Evolutionary conservation across 148 eudicot genomes (phyloP).

Genomic region (Camellia sinensis): DNA sequence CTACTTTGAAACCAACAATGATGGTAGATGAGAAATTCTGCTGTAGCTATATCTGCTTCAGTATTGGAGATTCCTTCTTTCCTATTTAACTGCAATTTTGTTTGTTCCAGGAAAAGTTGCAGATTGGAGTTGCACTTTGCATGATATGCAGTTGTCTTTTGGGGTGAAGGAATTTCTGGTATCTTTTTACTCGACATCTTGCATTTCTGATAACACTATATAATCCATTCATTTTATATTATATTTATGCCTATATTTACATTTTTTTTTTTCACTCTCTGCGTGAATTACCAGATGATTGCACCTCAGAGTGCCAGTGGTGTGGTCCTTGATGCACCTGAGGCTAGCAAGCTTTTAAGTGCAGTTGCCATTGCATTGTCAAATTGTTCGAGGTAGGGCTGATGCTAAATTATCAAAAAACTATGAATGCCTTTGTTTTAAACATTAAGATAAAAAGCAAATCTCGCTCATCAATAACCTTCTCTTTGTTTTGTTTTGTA

Average conservation of each 20-base stretch:
- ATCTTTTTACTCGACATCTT: conserved; percentile 13
- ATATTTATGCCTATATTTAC: background rate
- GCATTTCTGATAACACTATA: background rate
- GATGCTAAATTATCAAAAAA: conserved; percentile 7
- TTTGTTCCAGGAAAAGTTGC: conserved; percentile 46
- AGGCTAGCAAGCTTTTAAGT: conserved; percentile 97
- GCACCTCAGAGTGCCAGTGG: conserved; percentile 96
- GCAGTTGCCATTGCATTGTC: conserved; percentile 96
- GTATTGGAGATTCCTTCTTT: background rate
- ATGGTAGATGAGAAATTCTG: conserved; percentile 33
- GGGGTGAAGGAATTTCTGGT: conserved; percentile 94
- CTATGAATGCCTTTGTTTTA: background rate
- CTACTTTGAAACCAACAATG: conserved; percentile 56
- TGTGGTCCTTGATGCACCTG: conserved; percentile 89
- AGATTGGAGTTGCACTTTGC: conserved; percentile 64
- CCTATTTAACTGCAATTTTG: background rate
- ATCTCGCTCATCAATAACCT: background rate
- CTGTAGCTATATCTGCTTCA: conserved; percentile 4
- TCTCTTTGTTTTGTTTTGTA: too few relatives aligned
- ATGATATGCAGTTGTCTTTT: conserved; percentile 82
- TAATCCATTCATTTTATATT: background rate
- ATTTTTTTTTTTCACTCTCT: background rate
- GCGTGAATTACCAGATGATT: conserved; percentile 52
- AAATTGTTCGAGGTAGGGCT: conserved; percentile 73
- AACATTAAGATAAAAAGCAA: background rate